These are phyloP conservation scores for Globisporangium cylindrosporum DNA, from an alignment of 352 stramenopile genomes.

Conservation along the genomic window DNA sequence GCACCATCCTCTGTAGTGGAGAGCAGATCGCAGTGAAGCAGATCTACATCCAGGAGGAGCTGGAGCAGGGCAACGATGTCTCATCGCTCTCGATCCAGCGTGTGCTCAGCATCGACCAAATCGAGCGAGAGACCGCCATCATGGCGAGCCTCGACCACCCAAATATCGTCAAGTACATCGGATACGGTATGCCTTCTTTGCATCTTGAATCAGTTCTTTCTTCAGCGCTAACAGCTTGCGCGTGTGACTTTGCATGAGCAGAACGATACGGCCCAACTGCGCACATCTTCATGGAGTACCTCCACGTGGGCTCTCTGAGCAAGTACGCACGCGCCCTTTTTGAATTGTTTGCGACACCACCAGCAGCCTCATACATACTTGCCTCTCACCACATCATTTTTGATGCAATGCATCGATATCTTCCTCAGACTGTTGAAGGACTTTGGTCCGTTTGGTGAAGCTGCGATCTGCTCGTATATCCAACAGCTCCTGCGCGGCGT, in stretches of 20 bases:
- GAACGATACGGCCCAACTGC: conserved; percentile 51
- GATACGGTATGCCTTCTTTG: conserved; percentile 33
- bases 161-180: conserved; percentile 62
- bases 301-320: conserved; percentile 75
- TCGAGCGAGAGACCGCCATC: conserved; percentile 56
- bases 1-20: conserved; percentile 32
- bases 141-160: conserved; percentile 47
- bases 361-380: neutral
- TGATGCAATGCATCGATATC: no score
- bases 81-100: conserved; percentile 58
- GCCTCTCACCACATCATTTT: neutral
- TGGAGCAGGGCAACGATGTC: conserved; percentile 63
- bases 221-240: no score
- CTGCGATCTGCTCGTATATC: conserved; percentile 52
- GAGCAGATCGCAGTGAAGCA: conserved; percentile 89
- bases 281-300: conserved; percentile 87
- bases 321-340: conserved; percentile 24
- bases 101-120: conserved; percentile 46
- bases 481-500: conserved; percentile 62
- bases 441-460: conserved; percentile 71
- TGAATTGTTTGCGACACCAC: neutral
- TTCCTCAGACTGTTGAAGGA: conserved; percentile 66
- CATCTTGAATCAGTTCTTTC: no score
- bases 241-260: conserved; percentile 16
- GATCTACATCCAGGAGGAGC: conserved; percentile 78